Evolutionary conservation across 176 grass and related monocot species (phyloP).

Genomic region (Pontederia crassipes): DNA sequence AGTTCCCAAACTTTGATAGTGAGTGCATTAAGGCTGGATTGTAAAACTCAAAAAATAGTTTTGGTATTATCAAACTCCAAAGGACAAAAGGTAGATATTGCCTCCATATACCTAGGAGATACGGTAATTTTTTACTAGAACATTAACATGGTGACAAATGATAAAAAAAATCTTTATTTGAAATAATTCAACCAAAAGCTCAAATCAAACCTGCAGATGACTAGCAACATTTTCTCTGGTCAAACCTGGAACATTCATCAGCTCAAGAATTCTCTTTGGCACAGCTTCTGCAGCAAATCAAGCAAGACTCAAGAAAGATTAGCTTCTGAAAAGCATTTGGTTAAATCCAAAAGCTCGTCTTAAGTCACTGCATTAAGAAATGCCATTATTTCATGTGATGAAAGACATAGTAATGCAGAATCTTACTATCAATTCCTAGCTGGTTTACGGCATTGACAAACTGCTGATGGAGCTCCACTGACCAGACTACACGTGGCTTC

Average conservation of each 20-base stretch:
- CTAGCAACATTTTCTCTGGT: conserved; percentile 99
- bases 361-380: not conserved
- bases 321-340: conserved; percentile 2
- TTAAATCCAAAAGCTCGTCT: conserved; percentile 11
- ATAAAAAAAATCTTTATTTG: not conserved
- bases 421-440: conserved; percentile 92
- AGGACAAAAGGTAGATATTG: too few relatives aligned
- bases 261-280: conserved; percentile 96
- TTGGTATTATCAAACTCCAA: too few relatives aligned
- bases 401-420: conserved; percentile 13
- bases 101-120: too few relatives aligned
- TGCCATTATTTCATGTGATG: not conserved
- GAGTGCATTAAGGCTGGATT: too few relatives aligned
- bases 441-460: conserved; percentile 98
- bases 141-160: not conserved
- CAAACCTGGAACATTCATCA: conserved; percentile 99
- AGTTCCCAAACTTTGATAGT: too few relatives aligned
- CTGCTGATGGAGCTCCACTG: conserved; percentile 96
- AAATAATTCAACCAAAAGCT: conserved; percentile 23
- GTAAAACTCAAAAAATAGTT: too few relatives aligned
- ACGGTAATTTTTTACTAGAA: not conserved
- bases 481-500: conserved; percentile 97
- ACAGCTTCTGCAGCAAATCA: conserved; percentile 70
- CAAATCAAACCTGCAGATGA: conserved; percentile 85
- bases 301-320: conserved; percentile 23